Evolutionary conservation across 768 basidiomycete genomes (phyloP).

Genomic region (Amanita pseudoporphyria): DNA sequence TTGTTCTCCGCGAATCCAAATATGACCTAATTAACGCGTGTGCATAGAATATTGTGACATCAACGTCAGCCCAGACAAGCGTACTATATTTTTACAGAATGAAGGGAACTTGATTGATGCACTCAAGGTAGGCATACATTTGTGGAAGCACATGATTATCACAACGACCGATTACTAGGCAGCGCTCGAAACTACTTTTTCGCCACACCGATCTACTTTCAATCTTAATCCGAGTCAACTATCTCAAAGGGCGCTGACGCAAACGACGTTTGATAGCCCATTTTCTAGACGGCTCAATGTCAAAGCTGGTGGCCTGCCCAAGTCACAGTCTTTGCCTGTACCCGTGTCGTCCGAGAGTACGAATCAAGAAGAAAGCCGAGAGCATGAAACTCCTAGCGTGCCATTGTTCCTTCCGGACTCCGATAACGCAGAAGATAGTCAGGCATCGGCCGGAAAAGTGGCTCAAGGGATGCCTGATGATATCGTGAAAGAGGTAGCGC

Average conservation of each 20-base stretch:
- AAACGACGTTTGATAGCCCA: not conserved
- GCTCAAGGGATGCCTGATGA: not conserved
- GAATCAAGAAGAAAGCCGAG: too few species aligned
- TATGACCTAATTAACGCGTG: not conserved
- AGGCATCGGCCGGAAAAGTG: not conserved
- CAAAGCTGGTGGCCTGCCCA: not conserved
- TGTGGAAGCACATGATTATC: not conserved
- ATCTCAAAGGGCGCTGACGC: conserved; percentile 15
- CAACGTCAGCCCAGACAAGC: conserved; percentile 94
- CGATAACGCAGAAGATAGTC: not conserved
- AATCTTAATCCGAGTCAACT: conserved; percentile 30
- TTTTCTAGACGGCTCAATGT: conserved; percentile 2
- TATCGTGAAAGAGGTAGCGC: not conserved
- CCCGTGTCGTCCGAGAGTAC: not conserved
- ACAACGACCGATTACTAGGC: conserved; percentile 27
- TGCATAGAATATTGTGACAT: conserved; percentile 71
- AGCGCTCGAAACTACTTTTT: conserved; percentile 59
- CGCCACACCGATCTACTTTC: conserved; percentile 65
- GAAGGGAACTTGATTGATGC: conserved; percentile 71
- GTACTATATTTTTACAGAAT: conserved; percentile 88
- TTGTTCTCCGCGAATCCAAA: not conserved
- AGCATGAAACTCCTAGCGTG: not conserved
- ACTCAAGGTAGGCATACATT: conserved; percentile 49
- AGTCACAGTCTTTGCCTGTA: not conserved
- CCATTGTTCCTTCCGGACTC: conserved; percentile 8